Evolutionary conservation across 768 basidiomycete species (phyloP), one percentile per base, ranked within the genome.

Genomic region (Naganishia antarctica): DNA sequence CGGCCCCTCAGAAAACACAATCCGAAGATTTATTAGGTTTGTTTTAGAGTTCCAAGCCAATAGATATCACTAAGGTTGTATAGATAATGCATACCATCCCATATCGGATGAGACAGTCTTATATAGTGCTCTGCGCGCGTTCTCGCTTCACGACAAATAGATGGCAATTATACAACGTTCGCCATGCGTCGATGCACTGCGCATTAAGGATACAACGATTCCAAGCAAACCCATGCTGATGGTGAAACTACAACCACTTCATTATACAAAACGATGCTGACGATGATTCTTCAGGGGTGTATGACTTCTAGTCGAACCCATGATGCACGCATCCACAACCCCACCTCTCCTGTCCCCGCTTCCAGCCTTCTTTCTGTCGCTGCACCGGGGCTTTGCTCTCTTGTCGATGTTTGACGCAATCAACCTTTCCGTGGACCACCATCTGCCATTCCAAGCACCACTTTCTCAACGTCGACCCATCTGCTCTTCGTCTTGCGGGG

Each of bases 381-480:
- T n/a, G 8, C 23, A 57, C 31, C 18, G 53, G 53, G 3, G 32
- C 32, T 18, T 34, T 57, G 53, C 53, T 57, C 26, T 57, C 53
- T 12, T 29, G 32, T 32, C 53, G 53, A 40, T 34, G 18, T 29
- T 40, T 57, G 13, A 57, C 37, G n/a, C 53, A 23, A 40, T 57
- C 53, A 13, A 57, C 53, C 34, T 57, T 57, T 2, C 53, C 53
- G 16, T 57, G 32, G 23, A 57, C 31, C 5, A 57, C 53, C 53
- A 57, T 57, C 53, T 57, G 53, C 53, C 53, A 57, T 26, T 57
- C 53, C 37, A 57, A 37, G 26, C 53, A 57, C 53, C 53, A 57
- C 23, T 57, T 57, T 25, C 53, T 37, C 18, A 57, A 37, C 21
- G 53, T 57, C 13, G 53, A 37, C 32, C 53, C 53, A 18, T 57